Evolutionary conservation across 768 basidiomycete genomes (phyloP).

Genomic region (Coprinopsis strossmayeri): DNA sequence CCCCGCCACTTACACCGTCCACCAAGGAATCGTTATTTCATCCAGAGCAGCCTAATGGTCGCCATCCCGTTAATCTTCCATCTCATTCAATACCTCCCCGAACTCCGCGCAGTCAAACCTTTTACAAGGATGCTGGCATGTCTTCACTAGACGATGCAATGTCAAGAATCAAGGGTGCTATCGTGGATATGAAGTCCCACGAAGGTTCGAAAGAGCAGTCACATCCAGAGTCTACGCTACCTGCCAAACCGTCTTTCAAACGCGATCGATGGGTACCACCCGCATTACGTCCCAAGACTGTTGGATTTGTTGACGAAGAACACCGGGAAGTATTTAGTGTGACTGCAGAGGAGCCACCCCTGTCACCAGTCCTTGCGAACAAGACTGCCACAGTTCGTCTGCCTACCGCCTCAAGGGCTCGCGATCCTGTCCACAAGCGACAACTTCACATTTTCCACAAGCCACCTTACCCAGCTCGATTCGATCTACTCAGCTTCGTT

Average conservation of each 20-base stretch:
- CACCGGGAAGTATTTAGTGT: conserved; percentile 37
- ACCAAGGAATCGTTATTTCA: conserved; percentile 13
- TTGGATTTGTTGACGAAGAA: conserved; percentile 27
- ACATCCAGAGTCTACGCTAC: conserved; percentile 19
- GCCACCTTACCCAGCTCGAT: conserved; percentile 34
- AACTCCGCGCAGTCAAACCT: conserved; percentile 31
- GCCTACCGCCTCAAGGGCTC: conserved; percentile 23
- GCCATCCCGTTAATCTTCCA: conserved; percentile 9
- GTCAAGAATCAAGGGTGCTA: conserved; percentile 78
- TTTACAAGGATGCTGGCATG: conserved; percentile 51
- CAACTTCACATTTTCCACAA: conserved; percentile 41
- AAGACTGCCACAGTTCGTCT: conserved; percentile 31
- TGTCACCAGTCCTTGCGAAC: conserved; percentile 41
- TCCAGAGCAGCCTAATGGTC: background rate
- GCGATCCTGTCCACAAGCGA: conserved; percentile 40
- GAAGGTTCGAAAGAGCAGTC: conserved; percentile 27
- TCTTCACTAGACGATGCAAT: conserved; percentile 76
- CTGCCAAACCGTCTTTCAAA: conserved; percentile 14
- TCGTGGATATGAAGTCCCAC: conserved; percentile 58
- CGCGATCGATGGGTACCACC: conserved; percentile 54
- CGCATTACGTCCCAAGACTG: conserved; percentile 33
- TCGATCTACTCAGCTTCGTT: conserved; percentile 66
- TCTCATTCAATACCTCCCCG: conserved; percentile 9
- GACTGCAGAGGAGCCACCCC: conserved; percentile 43
- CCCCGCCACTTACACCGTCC: background rate